phyloP scores from a whole-genome alignment of 2,329 filamentous ascomycete species.

The Helotiales sp. region DNA sequence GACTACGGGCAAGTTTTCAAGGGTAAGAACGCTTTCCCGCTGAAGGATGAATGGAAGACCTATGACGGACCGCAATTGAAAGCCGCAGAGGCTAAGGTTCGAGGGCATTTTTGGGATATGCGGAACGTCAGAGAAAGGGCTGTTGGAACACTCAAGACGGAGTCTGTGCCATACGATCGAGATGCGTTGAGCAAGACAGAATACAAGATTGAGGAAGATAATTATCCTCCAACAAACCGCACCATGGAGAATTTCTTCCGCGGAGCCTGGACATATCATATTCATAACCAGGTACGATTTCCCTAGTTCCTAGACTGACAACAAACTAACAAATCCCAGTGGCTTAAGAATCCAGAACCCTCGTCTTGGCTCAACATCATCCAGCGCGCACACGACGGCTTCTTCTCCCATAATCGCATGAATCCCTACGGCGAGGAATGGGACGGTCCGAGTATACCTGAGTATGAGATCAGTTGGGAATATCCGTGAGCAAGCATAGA shows the following conservation, averaged over 20 bases:
- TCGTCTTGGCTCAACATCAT: slow-evolving; percentile 60
- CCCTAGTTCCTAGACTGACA: neutral
- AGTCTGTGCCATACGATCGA: slow-evolving; percentile 32
- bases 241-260: slow-evolving; percentile 61
- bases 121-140: slow-evolving; percentile 27
- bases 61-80: slow-evolving; percentile 53
- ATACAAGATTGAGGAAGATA: slow-evolving; percentile 55
- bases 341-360: slow-evolving; percentile 60
- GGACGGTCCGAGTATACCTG: slow-evolving; percentile 52
- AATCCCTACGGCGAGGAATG: slow-evolving; percentile 61
- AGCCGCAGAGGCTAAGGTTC: slow-evolving; percentile 32
- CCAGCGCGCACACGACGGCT: slow-evolving; percentile 58
- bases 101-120: slow-evolving; percentile 38
- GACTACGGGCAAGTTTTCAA: slow-evolving; percentile 59
- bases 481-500: slow-evolving; percentile 47
- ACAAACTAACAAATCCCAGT: slow-evolving; percentile 45
- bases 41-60: slow-evolving; percentile 58
- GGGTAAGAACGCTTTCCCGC: slow-evolving; percentile 48
- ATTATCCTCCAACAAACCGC: slow-evolving; percentile 60
- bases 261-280: slow-evolving; percentile 61
- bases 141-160: slow-evolving; percentile 25
- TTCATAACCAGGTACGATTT: slow-evolving; percentile 58
- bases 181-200: slow-evolving; percentile 44
- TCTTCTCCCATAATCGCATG: slow-evolving; percentile 53
- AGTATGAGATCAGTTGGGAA: slow-evolving; percentile 57